Base-by-base conservation (phyloP, 805 yeast genomes). In the Starmerella geochares region DNA sequence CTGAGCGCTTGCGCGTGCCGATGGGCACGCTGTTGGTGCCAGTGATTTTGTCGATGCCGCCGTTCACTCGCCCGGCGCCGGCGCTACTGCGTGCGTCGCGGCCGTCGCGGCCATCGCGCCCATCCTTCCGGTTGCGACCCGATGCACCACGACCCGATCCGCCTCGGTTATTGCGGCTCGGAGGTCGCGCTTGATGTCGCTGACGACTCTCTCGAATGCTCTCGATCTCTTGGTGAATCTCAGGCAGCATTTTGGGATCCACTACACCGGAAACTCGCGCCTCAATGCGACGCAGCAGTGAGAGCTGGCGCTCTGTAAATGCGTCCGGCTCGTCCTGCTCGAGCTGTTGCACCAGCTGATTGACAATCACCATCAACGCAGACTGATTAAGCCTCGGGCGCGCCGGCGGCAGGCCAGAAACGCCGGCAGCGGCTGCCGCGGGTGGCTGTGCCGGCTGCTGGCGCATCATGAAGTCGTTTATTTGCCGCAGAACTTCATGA, bases 391-490 rank as follows among this genome's bases (percentile, higher is more conserved):
- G 53, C 7, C 58, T 24, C 16, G 52, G 56, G 2, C 49, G 47
- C 3, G 40, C 35, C 2, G 51, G 45, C 3, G 51, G 48, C 24
- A 19, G 14, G 20, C 25, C 25, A 6, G 35, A 14, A 11, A 8
- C 17, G 1, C 24, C 39, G n/a, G 46, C 29, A 21, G 28, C 8
- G 8, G 16, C 2, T 13, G 27, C 38, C 5, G 17, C n/a, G 6
- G 24, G 41, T n/a, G 47, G 39, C n/a, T 28, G 37, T n/a, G 40
- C 36, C 16, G 28, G 41, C 25, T 35, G 50, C 32, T 37, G 43
- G 42, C 43, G 16, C 28, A 51, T 52, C 50, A 94, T 67, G 62
- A 87, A 92, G 38, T 68, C 72, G 57, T 86, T 95, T 50, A 92
- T 83, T 60, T 74, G 77, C 25, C 76, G 77, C 55, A 88, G 69